Base-by-base conservation (phyloP, 1,284 basidiomycete species). In the Heliocybe sulcata region DNA sequence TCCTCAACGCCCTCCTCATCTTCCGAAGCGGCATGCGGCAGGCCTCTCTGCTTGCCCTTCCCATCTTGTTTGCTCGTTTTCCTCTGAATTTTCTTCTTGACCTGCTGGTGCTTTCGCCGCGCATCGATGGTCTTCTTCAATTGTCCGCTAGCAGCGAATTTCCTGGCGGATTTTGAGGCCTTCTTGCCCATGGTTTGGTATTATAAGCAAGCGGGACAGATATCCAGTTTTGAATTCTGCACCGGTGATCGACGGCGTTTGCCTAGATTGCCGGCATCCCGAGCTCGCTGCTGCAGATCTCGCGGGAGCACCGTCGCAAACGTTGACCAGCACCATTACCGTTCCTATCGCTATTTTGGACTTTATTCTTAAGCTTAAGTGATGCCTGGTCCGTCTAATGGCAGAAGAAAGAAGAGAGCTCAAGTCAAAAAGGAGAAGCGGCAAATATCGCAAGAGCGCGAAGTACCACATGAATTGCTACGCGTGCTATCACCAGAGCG, bases 81-180 rank as follows among this genome's bases (percentile, higher is more conserved):
- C 49, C 77, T 73, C 61, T 90, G 81, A n/a, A 81, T 76, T 67
- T 85, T 85, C 68, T 85, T 86, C 65, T 82, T 81, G 58, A 81
- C 73, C 65, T 92, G 81, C 64, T 92, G 86, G 63, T 88, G 81
- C 62, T 90, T 87, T 55, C 85, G 80, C 35, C 92, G 77, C 3
- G 85, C 79, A 63, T 91, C 80, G 56, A 97, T 95, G 29, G 84
- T 83, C 60, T 90, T 87, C 65, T 91, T 91, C 52, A 97, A 81
- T 66, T 90, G 87, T 1, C 94, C 94, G 56, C 89, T 92, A 1
- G 90, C 77, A 10, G 87, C 89, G 62, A 94, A 95, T 73, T 94
- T 94, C 65, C 88, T 85, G 16, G 87, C 88, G 0, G 90, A 82
- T 70, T 94, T 94, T 31, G 78, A 72, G 26, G 81, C 77, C 60